Percentiles rank a stretch among this genome's conserved stretches.
Conservation (phyloP, 495 filamentous ascomycete species). For the Hyaloscypha hepaticicola region DNA sequence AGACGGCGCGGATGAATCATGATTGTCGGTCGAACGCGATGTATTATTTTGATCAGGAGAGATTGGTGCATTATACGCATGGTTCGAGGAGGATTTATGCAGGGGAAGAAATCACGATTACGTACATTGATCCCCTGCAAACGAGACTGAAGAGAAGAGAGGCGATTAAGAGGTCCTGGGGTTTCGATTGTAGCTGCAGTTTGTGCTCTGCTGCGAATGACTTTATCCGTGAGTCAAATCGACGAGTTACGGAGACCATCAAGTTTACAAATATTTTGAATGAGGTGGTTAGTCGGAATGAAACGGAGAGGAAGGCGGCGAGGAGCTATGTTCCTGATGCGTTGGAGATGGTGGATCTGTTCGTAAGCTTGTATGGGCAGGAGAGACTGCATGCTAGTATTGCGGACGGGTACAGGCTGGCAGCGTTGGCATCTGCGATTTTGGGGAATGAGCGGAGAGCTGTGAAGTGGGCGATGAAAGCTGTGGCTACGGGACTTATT, state of each 20-base stretch:
- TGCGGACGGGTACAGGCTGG: constrained; percentile 31
- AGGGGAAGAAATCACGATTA: constrained; percentile 27
- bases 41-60: constrained; percentile 22
- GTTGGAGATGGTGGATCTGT: constrained; percentile 27
- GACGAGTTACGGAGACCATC: constrained; percentile 12
- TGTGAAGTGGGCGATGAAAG: constrained; percentile 27
- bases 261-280: constrained; percentile 6
- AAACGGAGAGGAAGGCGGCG: not conserved
- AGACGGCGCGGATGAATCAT: constrained; percentile 29
- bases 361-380: constrained; percentile 32
- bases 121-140: constrained; percentile 25
- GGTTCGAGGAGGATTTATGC: constrained; percentile 21
- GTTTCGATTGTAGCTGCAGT: constrained; percentile 24
- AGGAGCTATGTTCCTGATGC: constrained; percentile 2
- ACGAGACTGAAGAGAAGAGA: constrained; percentile 1
- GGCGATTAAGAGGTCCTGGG: constrained; percentile 20
- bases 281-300: not conserved
- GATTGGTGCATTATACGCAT: constrained; percentile 22
- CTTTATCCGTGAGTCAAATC: constrained; percentile 2
- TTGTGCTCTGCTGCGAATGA: constrained; percentile 4
- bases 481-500: constrained; percentile 29
- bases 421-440: constrained; percentile 32
- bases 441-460: constrained; percentile 29
- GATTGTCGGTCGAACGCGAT: constrained; percentile 28
- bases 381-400: constrained; percentile 34